A percentile compares a stretch with the other conserved stretches of the same genome.
Evolutionary conservation across 192 early-diverging fungal genomes (phyloP).

Genomic region (Coemansia sp.): DNA sequence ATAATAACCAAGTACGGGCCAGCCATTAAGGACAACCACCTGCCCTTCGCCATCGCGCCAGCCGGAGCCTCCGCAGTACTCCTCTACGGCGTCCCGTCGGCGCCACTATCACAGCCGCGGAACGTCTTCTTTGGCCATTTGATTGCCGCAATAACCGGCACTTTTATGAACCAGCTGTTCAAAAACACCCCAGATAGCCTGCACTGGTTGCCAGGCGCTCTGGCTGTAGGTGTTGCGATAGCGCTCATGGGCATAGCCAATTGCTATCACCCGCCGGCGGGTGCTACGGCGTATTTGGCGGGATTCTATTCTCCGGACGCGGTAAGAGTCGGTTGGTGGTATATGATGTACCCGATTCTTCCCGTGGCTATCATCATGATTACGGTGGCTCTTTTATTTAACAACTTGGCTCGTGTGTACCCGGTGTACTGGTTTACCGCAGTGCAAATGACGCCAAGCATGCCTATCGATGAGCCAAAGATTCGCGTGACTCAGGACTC

Average conservation of each 20-base stretch:
- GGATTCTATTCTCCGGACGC: constrained; percentile 23
- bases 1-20: constrained; percentile 45
- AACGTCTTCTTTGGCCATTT: constrained; percentile 42
- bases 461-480: neutral
- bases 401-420: constrained; percentile 43
- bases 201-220: constrained; percentile 40
- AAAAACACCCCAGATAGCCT: constrained; percentile 25
- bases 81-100: constrained; percentile 37
- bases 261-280: constrained; percentile 51
- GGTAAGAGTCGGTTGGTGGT: constrained; percentile 47
- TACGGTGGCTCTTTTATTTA: constrained; percentile 26
- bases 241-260: constrained; percentile 44
- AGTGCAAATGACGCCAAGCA: constrained; percentile 10
- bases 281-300: constrained; percentile 44
- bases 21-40: constrained; percentile 34
- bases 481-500: neutral
- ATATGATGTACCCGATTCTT: constrained; percentile 44
- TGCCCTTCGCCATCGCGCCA: constrained; percentile 50
- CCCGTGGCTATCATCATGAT: constrained; percentile 38
- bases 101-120: constrained; percentile 46
- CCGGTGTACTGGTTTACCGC: constrained; percentile 51
- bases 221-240: constrained; percentile 45
- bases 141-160: constrained; percentile 37
- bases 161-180: constrained; percentile 45
- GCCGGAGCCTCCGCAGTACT: constrained; percentile 45